Base-by-base conservation (phyloP, 257 asterid genomes). In the Ophiorrhiza pumila region DNA sequence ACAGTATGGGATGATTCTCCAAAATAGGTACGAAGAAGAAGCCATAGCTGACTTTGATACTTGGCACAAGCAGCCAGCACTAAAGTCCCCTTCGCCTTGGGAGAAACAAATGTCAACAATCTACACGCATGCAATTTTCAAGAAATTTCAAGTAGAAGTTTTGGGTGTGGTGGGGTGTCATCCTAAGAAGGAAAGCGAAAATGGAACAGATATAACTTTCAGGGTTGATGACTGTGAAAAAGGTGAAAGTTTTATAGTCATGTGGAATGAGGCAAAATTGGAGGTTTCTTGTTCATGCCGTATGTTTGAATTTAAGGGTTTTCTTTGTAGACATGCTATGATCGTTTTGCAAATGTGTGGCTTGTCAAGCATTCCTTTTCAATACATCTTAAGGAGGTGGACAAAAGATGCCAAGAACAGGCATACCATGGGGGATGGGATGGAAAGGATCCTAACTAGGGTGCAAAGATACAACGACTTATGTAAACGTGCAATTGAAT, bases 31-130 rank as follows among this genome's bases (percentile, higher is more conserved):
- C 39, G 96, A 91, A 82, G 98, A 94, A 79, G 98, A 94, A 85
- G 97, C 91, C 79, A 78, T 94, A 80, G 96, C 98, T 49, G 96
- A 94, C 75, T 94, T 94, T 75, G 98, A 91, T 76, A 91, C 96
- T 9, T 91, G 91, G 87, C 96, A 94, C 87, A 94, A 91, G 85
- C 98, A 91, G 81, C 96, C 98, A 15, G 98, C 97, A 27, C 87
- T 94, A 34, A 94, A 87, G 81, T 94, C 98, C 1, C 98, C 98
- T 71, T 94, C 98, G 42, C 98, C 98, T 58, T 94, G 98, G 97
- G 98, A 94, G 81, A 94, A 94, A 74, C 97, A 94, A 77, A 88
- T 91, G 97, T 94, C 98, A 13, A 80, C 96, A 14, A 84, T 91
- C 69, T 91, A 89, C 70, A 94, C 98, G 5, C 98, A 94, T 72